Conservation (phyloP, 192 early-diverging fungal genomes). For the Rhizophagus sp. region DNA sequence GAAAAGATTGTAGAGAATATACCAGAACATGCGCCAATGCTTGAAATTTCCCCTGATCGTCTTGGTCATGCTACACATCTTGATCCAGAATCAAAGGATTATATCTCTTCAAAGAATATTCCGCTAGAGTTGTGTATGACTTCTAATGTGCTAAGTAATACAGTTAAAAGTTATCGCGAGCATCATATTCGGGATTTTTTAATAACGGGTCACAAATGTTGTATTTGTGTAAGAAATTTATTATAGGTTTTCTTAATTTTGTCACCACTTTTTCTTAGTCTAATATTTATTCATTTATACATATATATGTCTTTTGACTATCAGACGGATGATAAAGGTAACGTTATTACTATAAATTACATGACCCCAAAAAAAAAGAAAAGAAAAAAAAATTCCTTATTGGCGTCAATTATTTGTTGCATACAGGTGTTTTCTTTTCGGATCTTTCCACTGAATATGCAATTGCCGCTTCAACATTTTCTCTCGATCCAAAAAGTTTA, state of each 20-base stretch:
- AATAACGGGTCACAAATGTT: constrained; percentile 43
- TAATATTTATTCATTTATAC: neutral
- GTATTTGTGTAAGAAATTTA: constrained; percentile 49
- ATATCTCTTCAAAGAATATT: constrained; percentile 38
- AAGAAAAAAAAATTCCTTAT: too few species aligned
- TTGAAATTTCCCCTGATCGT: constrained; percentile 47
- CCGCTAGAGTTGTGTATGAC: constrained; percentile 68
- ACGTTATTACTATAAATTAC: neutral
- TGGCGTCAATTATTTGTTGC: neutral
- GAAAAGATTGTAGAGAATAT: neutral
- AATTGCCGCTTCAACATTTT: constrained; percentile 40
- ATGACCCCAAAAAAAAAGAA: neutral
- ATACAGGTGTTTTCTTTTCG: constrained; percentile 37
- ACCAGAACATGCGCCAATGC: constrained; percentile 43
- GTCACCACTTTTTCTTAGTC: neutral
- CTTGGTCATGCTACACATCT: constrained; percentile 62
- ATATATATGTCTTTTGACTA: neutral
- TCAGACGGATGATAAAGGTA: constrained; percentile 48
- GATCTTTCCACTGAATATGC: constrained; percentile 42
- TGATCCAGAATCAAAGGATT: constrained; percentile 31
- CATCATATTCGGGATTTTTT: constrained; percentile 58
- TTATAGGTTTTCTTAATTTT: neutral
- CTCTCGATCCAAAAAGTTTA: constrained; percentile 34
- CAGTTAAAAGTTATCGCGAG: constrained; percentile 46
- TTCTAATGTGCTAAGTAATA: constrained; percentile 61